phyloP scores from a whole-genome alignment of 2,329 filamentous ascomycete genomes.

The Hortaea werneckii region DNA sequence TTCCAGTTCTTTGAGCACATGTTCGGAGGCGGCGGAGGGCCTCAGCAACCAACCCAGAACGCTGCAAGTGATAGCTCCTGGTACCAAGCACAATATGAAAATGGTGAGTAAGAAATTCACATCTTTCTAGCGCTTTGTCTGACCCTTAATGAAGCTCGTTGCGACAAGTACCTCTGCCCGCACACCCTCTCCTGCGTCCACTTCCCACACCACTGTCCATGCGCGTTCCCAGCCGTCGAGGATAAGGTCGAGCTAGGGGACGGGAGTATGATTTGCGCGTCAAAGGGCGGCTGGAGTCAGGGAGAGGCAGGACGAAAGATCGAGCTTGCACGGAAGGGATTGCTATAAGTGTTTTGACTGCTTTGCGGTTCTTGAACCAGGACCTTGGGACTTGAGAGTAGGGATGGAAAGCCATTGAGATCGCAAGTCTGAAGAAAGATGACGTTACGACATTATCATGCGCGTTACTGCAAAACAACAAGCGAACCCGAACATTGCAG shows the following conservation, averaged over 20 bases:
- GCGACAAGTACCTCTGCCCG: conserved; percentile 88
- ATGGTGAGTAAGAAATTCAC: conserved; percentile 38
- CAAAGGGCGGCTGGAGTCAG: conserved; percentile 62
- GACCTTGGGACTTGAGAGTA: no score
- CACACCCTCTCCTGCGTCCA: conserved; percentile 90
- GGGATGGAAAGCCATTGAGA: no score
- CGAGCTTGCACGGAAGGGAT: conserved; percentile 67
- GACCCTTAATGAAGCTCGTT: conserved; percentile 49
- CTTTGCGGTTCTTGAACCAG: no score
- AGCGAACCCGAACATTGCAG: no score
- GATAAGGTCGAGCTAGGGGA: conserved; percentile 61
- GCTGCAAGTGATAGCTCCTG: conserved; percentile 72
- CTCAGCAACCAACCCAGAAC: conserved; percentile 59
- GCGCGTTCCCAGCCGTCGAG: conserved; percentile 60
- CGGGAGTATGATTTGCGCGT: conserved; percentile 62
- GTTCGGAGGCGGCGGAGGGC: conserved; percentile 58
- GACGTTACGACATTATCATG: no score
- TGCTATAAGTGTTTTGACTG: conserved; percentile 41
- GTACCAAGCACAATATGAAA: conserved; percentile 63
- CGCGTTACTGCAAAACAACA: no score
- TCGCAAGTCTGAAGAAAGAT: no score
- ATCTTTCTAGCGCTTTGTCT: background rate
- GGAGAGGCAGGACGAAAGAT: conserved; percentile 67
- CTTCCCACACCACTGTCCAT: conserved; percentile 95
- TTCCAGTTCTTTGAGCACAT: conserved; percentile 99